phyloP scores from a whole-genome alignment of 1,139 yeast genomes.

The Geotrichum europaeum region DNA sequence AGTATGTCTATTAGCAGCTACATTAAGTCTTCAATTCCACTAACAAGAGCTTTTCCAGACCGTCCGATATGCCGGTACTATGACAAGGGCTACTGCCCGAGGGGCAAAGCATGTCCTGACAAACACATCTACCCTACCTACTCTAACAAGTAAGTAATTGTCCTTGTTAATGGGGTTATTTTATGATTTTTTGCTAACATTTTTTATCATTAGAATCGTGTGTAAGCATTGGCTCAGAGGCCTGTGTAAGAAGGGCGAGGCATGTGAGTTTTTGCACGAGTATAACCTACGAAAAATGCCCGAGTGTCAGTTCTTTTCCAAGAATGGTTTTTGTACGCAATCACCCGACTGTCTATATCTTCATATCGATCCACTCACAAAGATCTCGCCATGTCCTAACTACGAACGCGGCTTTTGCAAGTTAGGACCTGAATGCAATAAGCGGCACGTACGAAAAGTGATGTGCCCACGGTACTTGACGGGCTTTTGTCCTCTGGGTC shows the following conservation, averaged over 20 bases:
- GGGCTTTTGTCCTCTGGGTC: conserved; percentile 81
- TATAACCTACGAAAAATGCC: conserved; percentile 94
- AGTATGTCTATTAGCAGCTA: neutral
- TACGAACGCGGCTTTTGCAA: conserved; percentile 89
- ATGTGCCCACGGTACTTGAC: conserved; percentile 80
- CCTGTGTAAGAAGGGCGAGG: conserved; percentile 91
- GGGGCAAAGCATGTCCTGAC: conserved; percentile 78
- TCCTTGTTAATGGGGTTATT: neutral
- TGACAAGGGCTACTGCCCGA: conserved; percentile 73
- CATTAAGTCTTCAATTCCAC: neutral
- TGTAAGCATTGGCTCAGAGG: conserved; percentile 99
- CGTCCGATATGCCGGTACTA: conserved; percentile 83
- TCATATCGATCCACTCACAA: conserved; percentile 85
- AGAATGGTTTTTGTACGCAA: conserved; percentile 87
- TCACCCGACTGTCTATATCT: conserved; percentile 90
- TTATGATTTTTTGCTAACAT: neutral
- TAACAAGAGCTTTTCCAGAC: conserved; percentile 47
- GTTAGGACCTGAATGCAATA: conserved; percentile 80
- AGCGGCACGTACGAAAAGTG: conserved; percentile 71
- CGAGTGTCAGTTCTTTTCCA: conserved; percentile 78
- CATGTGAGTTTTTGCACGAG: conserved; percentile 94
- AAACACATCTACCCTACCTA: conserved; percentile 82
- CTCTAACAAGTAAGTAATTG: conserved; percentile 49
- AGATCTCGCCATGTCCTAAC: conserved; percentile 79
- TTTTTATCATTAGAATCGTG: conserved; percentile 43